phyloP scores from a whole-genome alignment of 2,329 filamentous ascomycete species.

The Colletotrichum salicis region DNA sequence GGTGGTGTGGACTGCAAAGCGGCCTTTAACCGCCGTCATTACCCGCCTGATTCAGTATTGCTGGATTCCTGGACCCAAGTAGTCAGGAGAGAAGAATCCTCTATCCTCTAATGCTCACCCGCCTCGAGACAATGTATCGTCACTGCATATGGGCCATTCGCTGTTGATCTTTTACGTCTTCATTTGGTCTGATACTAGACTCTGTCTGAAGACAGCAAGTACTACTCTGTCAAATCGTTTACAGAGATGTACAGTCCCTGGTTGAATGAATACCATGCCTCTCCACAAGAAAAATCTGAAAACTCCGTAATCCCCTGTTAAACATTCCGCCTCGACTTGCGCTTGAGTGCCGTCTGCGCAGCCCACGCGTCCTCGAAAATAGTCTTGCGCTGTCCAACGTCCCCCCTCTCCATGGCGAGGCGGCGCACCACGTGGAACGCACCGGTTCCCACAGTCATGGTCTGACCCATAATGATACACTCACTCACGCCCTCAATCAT shows the following conservation, averaged over 20 bases:
- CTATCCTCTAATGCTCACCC: too few species aligned
- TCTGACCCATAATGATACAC: constrained; percentile 98
- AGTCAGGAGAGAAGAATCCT: too few species aligned
- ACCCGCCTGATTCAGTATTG: neutral
- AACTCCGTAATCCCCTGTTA: constrained; percentile 13
- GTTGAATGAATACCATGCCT: constrained; percentile 19
- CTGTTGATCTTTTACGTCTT: constrained; percentile 7
- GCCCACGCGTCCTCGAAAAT: constrained; percentile 78
- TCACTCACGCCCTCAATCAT: constrained; percentile 93
- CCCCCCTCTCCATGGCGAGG: constrained; percentile 71
- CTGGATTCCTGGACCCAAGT: neutral
- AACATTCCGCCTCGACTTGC: constrained; percentile 15
- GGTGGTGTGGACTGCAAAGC: too few species aligned
- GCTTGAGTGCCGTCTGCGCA: constrained; percentile 42
- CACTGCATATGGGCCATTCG: neutral
- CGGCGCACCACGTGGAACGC: constrained; percentile 88
- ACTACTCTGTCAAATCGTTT: constrained; percentile 9
- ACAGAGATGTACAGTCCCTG: constrained; percentile 19
- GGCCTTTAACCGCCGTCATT: neutral
- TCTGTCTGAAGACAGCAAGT: neutral
- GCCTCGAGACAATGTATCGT: neutral
- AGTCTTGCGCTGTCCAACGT: constrained; percentile 69
- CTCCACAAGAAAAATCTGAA: neutral
- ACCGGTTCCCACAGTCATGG: constrained; percentile 89
- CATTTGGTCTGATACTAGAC: neutral